Percentiles rank a stretch among this genome's conserved stretches.
These are phyloP conservation scores for Pezicula carpinea DNA, from an alignment of 2,329 filamentous ascomycete species.

Conservation along the genomic window DNA sequence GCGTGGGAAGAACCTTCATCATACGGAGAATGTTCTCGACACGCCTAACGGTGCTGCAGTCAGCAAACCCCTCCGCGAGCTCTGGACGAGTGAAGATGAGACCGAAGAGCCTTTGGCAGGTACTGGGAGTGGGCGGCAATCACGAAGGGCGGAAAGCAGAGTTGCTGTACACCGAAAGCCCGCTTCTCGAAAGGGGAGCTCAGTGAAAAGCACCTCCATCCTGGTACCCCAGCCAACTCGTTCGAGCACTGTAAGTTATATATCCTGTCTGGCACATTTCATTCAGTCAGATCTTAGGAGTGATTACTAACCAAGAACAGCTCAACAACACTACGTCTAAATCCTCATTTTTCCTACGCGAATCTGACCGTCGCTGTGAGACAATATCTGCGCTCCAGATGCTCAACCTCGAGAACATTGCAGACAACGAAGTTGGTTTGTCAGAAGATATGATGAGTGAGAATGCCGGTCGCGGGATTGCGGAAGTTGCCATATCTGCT, in stretches of 20 bases:
- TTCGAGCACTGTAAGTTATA: slow-evolving; percentile 21
- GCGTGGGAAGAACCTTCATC: slow-evolving; percentile 85
- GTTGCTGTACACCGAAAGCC: slow-evolving; percentile 25
- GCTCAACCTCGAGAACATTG: slow-evolving; percentile 87
- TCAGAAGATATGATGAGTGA: slow-evolving; percentile 89
- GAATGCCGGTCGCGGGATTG: slow-evolving; percentile 83
- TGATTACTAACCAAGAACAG: slow-evolving; percentile 14
- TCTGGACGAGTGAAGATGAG: slow-evolving; percentile 67
- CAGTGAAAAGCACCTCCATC: slow-evolving; percentile 14
- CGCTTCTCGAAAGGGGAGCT: slow-evolving; percentile 29
- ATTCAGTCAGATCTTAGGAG: not conserved
- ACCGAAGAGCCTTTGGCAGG: slow-evolving; percentile 22
- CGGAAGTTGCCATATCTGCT: slow-evolving; percentile 72
- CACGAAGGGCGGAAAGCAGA: slow-evolving; percentile 32
- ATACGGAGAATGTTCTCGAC: slow-evolving; percentile 87
- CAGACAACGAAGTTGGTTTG: slow-evolving; percentile 79
- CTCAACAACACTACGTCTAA: slow-evolving; percentile 18
- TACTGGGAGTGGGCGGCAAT: slow-evolving; percentile 36
- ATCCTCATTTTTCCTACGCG: slow-evolving; percentile 44
- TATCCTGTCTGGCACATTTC: not conserved
- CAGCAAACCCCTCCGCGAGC: slow-evolving; percentile 21
- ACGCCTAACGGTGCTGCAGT: slow-evolving; percentile 34
- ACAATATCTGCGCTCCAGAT: slow-evolving; percentile 74
- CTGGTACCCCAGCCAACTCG: slow-evolving; percentile 17
- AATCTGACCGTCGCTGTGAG: slow-evolving; percentile 54